Conservation (phyloP, 306 rosid species). For the Cotoneaster glaucophyllus region DNA sequence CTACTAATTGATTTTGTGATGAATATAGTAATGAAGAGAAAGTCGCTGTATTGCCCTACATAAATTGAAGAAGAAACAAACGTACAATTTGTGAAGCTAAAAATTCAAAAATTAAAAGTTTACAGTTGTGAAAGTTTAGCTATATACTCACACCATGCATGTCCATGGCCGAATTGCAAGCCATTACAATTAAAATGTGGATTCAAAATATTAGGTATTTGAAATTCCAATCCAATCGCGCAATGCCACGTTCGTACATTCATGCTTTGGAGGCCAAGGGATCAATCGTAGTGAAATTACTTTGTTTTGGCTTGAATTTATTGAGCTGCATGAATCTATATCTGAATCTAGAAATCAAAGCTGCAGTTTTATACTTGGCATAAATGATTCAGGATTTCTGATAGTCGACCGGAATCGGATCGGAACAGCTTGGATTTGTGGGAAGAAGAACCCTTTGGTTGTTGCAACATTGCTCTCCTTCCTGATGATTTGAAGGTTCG, state of each 20-base stretch:
- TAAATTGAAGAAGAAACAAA: too few relatives aligned
- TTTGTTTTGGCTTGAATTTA: not conserved
- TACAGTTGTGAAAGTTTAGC: too few relatives aligned
- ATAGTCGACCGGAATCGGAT: not conserved
- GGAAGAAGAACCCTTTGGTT: not conserved
- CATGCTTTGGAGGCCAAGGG: not conserved
- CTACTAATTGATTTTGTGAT: too few relatives aligned
- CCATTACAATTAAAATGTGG: too few relatives aligned
- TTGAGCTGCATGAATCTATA: not conserved
- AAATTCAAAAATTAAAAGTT: too few relatives aligned
- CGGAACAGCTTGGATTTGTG: not conserved
- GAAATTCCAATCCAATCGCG: too few relatives aligned
- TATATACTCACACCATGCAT: too few relatives aligned
- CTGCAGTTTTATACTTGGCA: not conserved
- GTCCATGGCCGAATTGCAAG: too few relatives aligned
- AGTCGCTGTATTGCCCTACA: too few relatives aligned
- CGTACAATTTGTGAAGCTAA: too few relatives aligned
- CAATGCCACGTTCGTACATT: not conserved
- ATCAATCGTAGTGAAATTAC: not conserved
- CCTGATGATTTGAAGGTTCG: not conserved
- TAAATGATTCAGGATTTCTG: not conserved
- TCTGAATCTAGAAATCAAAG: not conserved
- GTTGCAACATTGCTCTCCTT: not conserved
- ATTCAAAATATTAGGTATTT: too few relatives aligned
- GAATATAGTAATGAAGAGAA: too few relatives aligned